Evolutionary conservation across 2,329 filamentous ascomycete genomes (phyloP), one percentile per base, ranked within the genome.

Genomic region (Paraconiothyrium brasiliense): DNA sequence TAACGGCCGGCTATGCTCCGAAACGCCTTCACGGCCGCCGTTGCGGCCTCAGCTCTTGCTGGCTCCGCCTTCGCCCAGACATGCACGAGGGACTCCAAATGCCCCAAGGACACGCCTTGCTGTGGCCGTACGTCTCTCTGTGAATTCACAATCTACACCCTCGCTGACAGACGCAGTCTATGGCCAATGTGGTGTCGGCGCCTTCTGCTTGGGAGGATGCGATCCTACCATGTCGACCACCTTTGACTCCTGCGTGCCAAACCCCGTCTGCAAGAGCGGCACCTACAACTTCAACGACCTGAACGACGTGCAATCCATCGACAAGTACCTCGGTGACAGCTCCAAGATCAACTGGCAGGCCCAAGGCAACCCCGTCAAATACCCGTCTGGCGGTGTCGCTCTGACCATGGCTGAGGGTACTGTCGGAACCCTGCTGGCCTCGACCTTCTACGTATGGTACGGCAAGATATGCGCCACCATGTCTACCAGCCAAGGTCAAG

Each of bases 191-290:
- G 95, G 94, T 82, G 89, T 93, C 59, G 95, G 95, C 73, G 95
- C 94, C 59, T 98, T 92, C 86, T 99, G 95, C 76, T 87, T 99
- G 22, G 95, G 95, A 72, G 95, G 95, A 66, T 99, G 95, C 83
- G 94, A 98, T 77, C 92, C 93, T 35, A 87, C 89, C 75, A 90
- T 90, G 81, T 98, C 94, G 51, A 91, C 89, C 83, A 87, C 87
- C 13, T 85, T 97, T 70, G 89, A 96, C 68, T 89, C 94, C 2
- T 99, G 95, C 80, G 89, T 92, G 8, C 92, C 95, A 16, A 90
- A 86, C 60, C 94, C 95, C 6, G 86, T 92, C 34, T 99, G 95
- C 84, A 76, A 92, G 83, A 88, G 85, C 78, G 86, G 87, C 72
- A 89, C 85, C 55, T 92, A 92, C 84, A 87, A 85, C 59, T 92